phyloP scores from a whole-genome alignment of 805 yeast genomes.

The Kregervanrija delftensis region DNA sequence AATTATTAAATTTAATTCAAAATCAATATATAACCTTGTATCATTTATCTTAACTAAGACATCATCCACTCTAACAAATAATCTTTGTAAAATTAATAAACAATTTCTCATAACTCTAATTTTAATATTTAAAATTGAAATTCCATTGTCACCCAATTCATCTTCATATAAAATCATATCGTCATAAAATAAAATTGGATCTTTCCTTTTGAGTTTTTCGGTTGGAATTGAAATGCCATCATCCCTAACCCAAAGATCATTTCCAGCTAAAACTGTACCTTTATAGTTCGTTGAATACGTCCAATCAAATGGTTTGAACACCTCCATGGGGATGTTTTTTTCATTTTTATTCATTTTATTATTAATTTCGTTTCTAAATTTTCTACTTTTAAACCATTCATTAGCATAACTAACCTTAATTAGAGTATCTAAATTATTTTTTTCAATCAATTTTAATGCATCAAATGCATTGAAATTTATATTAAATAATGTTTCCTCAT shows the following conservation, averaged over 20 bases:
- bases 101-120: constrained; percentile 86
- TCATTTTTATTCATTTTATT: constrained; percentile 15
- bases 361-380: constrained; percentile 20
- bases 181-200: constrained; percentile 84
- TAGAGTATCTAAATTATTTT: constrained; percentile 33
- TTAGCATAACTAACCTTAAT: constrained; percentile 79
- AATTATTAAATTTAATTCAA: constrained; percentile 52
- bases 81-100: constrained; percentile 62
- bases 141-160: constrained; percentile 95
- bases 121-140: constrained; percentile 67
- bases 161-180: constrained; percentile 89
- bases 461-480: constrained; percentile 71
- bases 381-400: constrained; percentile 59
- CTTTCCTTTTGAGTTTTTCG: constrained; percentile 57
- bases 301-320: constrained; percentile 91
- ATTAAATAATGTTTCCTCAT: constrained; percentile 22
- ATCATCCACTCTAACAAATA: constrained; percentile 84
- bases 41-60: constrained; percentile 81
- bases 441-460: constrained; percentile 54
- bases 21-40: constrained; percentile 77
- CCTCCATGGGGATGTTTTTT: constrained; percentile 39
- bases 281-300: constrained; percentile 78
- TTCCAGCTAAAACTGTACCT: constrained; percentile 41
- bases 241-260: constrained; percentile 15
- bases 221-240: constrained; percentile 50